Base-by-base conservation (phyloP, 129 eudicot species). In the Solidago caesia region DNA sequence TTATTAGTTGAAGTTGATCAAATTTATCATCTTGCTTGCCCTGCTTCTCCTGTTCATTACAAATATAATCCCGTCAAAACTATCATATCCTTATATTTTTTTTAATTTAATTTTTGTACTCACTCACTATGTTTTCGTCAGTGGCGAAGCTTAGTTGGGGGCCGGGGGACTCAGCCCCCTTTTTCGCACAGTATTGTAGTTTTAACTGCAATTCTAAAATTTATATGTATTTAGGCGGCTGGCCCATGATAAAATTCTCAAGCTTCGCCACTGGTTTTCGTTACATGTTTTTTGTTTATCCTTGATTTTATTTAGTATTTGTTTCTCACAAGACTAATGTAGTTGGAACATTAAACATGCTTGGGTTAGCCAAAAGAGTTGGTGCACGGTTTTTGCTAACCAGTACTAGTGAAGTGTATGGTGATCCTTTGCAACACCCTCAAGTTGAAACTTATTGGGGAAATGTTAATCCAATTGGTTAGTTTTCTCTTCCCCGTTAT, bases 381-480 rank as follows among this genome's bases (percentile, higher is more conserved):
- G 97, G 97, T 25, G 97, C 95, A 11, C 78, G 97, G 80, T 91
- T 91, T 53, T 67, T 91, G 89, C 83, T 91, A 58, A 91, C 97
- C 64, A 88, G 95, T 78, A 91, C 97, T 75, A 88, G 95, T 64
- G 97, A 91, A 81, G 97, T 91, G 67, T 91, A 91, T 44, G 97
- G 96, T 39, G 96, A 90, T 70, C 96, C 96, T 2, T 67, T 90
- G 72, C 87, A 90, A 59, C 96, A 90, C 65, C 96, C 96, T 8
- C 96, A 90, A 48, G n/a, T 48, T 11, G 55, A 48, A 48, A 48
- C 55, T 48, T 10, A 1, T 21, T 21, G 21, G 21, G 55, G 12
- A 48, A 48, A 5, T 1, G 14, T 48, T 10, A 48, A 48, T 2
- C 3, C 53, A 9, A 48, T 9, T 46, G 4, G 53, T 48, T 8